Conservation (phyloP, 768 basidiomycete species). For the Trametes cubensis region DNA sequence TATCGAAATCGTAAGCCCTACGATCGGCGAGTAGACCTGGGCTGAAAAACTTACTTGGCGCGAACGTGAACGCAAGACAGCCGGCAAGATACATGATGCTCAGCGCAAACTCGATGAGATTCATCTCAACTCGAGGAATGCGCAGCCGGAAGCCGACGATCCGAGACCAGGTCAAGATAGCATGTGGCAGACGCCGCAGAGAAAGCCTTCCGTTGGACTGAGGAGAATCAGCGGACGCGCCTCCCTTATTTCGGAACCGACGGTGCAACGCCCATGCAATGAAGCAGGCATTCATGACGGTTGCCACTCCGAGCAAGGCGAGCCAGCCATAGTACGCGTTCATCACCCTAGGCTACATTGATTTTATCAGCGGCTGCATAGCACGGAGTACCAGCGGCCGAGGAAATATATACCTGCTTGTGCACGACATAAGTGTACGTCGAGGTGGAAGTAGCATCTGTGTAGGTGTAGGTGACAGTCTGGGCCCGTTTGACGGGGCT, state of each 20-base stretch:
- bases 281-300: constrained; percentile 22
- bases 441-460: not conserved
- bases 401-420: not conserved
- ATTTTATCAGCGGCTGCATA: not conserved
- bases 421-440: constrained; percentile 1
- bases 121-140: constrained; percentile 31
- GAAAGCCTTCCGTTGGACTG: constrained; percentile 14
- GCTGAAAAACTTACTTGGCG: constrained; percentile 29
- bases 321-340: too few relatives aligned
- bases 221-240: not conserved
- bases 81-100: constrained; percentile 33
- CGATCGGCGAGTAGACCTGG: not conserved
- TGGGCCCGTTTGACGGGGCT: not conserved
- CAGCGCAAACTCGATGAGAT: constrained; percentile 34
- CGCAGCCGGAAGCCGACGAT: constrained; percentile 35
- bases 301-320: not conserved
- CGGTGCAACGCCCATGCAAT: constrained; percentile 24
- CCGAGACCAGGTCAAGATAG: constrained; percentile 30
- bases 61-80: constrained; percentile 34
- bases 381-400: not conserved
- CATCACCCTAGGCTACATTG: too few relatives aligned
- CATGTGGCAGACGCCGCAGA: constrained; percentile 29
- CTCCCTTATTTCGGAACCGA: not conserved
- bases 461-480: constrained; percentile 4
- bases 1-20: not conserved